A percentile compares a stretch with the other conserved stretches of the same genome.
These are phyloP conservation scores for Trypanosoma scelopori DNA, from an alignment of 208 protist genomes.

Conservation along the genomic window DNA sequence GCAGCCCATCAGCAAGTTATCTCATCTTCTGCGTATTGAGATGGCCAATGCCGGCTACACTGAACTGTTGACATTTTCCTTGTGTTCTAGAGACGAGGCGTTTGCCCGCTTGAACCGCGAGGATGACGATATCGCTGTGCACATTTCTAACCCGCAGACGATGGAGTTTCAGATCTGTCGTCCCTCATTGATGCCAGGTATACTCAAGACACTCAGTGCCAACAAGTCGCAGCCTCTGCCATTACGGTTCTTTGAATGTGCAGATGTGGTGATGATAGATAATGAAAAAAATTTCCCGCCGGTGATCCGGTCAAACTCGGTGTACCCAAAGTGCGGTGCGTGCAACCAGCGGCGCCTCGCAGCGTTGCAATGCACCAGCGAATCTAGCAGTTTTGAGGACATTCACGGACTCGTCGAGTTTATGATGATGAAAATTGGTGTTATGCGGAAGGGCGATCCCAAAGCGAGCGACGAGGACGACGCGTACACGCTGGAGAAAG, in stretches of 20 bases:
- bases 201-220: conserved; percentile 94
- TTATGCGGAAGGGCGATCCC: conserved; percentile 32
- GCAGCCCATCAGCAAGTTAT: conserved; percentile 93
- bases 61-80: conserved; percentile 95
- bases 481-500: conserved; percentile 55
- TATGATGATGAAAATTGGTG: conserved; percentile 72
- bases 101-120: conserved; percentile 76
- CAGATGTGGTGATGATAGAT: conserved; percentile 95
- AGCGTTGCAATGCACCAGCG: conserved; percentile 82
- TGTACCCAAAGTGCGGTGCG: conserved; percentile 82
- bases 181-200: conserved; percentile 92
- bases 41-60: conserved; percentile 94
- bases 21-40: conserved; percentile 91
- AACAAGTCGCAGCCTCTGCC: conserved; percentile 94
- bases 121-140: conserved; percentile 82
- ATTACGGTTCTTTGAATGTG: conserved; percentile 96
- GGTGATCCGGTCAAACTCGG: conserved; percentile 33
- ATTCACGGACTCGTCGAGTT: conserved; percentile 78
- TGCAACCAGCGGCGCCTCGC: conserved; percentile 88
- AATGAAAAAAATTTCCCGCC: conserved; percentile 82
- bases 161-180: conserved; percentile 95
- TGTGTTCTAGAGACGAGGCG: conserved; percentile 92
- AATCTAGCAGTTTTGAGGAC: conserved; percentile 75
- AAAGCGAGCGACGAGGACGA: conserved; percentile 25
- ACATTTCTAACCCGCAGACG: conserved; percentile 94